Base-by-base conservation (phyloP, 148 eudicot genomes). In the Amaranthus hypochondriacus region DNA sequence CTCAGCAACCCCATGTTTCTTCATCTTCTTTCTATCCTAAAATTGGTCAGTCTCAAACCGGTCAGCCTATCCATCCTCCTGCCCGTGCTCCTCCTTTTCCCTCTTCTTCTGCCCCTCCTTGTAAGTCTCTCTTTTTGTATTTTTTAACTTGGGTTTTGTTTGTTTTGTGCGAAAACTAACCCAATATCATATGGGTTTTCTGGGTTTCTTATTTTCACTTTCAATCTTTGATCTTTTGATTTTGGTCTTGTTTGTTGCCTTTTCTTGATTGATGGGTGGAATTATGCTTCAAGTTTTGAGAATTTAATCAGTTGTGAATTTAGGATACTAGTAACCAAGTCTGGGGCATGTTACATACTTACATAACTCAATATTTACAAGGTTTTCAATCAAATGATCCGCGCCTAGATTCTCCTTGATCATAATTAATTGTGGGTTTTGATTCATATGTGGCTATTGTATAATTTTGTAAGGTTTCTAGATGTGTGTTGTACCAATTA, bases 41-140 rank as follows among this genome's bases (percentile, higher is more conserved):
- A 47, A 74, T 84, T 81, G 82, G 79, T 56, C 87, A 81, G 39
- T 28, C 39, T 28, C 39, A 28, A 61, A 18, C 82, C 76, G 83
- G 80, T 74, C 83, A 73, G 14, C 71, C 77, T 74, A 50, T 44
- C 64, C 69, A 76, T 68, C 80, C 81, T 7, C 74, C 81, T 68
- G 48, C 72, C 56, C 84, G 84, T 48, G 81, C 83, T 9, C 83
- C 84, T 70, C 84, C 81, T 28, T 77, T 74, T 9, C 73, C 78
- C 8, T 70, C 73, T 54, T 64, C 79, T 53, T 73, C 79, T 39
- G 66, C 83, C 43, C 69, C 82, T 62, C 71, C 87, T 4, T 79
- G 81, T 84, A 75, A 75, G 59, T 63, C 28, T 28, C 60, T 70
- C 59, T 68, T 53, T 61, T 51, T 65, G 28, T 64, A 62, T 76